phyloP scores from a whole-genome alignment of 495 filamentous ascomycete genomes.

The Halenospora varia region DNA sequence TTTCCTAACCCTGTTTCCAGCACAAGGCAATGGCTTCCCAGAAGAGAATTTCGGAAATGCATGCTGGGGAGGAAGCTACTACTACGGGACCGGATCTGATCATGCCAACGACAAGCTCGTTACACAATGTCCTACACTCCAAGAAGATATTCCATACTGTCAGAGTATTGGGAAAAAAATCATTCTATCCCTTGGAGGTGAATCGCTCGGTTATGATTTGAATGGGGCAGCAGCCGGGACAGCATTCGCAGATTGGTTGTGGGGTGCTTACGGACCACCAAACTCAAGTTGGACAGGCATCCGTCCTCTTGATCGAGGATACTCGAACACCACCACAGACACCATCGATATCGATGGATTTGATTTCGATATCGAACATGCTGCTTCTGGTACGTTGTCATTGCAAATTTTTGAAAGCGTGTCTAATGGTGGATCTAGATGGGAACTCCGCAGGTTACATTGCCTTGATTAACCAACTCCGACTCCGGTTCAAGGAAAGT shows the following conservation, averaged over 20 bases:
- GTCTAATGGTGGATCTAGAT: background rate
- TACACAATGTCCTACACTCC: constrained; percentile 32
- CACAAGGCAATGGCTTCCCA: constrained; percentile 48
- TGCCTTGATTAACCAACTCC: constrained; percentile 41
- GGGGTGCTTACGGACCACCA: constrained; percentile 58
- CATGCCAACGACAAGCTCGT: constrained; percentile 23
- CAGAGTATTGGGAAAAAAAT: constrained; percentile 54
- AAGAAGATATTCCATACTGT: constrained; percentile 45
- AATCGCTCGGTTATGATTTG: constrained; percentile 24
- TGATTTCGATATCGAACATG: constrained; percentile 52
- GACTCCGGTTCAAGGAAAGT: constrained; percentile 38
- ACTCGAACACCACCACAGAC: constrained; percentile 30
- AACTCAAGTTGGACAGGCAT: constrained; percentile 35
- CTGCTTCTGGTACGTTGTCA: constrained; percentile 38
- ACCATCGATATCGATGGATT: constrained; percentile 56
- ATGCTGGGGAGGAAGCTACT: constrained; percentile 41
- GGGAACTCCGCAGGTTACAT: constrained; percentile 33
- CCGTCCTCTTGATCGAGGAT: constrained; percentile 37
- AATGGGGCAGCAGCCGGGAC: constrained; percentile 42
- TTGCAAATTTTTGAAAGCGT: background rate
- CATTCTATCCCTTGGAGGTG: constrained; percentile 61
- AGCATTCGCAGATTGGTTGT: constrained; percentile 57
- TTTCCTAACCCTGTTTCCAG: constrained; percentile 63
- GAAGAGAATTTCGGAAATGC: constrained; percentile 61
- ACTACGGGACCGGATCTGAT: constrained; percentile 30